A percentile compares a stretch with the other conserved stretches of the same genome.
phyloP scores from a whole-genome alignment of 129 eudicot genomes.

The Oenanthe sinensis region DNA sequence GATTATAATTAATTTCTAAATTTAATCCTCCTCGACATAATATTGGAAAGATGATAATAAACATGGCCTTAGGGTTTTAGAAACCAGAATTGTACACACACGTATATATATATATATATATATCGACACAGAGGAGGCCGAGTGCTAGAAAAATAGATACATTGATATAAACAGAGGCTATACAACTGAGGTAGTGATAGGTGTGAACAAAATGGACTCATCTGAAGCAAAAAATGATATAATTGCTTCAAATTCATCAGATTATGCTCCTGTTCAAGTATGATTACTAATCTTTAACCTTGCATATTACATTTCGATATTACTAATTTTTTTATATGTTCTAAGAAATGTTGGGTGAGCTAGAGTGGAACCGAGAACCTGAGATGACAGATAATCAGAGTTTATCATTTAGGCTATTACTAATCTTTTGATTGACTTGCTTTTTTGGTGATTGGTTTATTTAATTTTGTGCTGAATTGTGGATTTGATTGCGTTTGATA shows the following conservation, averaged over 20 bases:
- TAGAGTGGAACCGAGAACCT: too few species aligned
- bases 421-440: background rate
- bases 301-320: background rate
- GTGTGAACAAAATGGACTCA: constrained; percentile 26
- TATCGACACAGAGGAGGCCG: background rate
- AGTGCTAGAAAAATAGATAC: background rate
- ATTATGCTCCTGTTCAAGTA: constrained; percentile 22
- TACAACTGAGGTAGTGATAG: constrained; percentile 17
- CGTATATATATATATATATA: too few species aligned
- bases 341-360: too few species aligned
- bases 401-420: too few species aligned
- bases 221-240: constrained; percentile 9
- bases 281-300: background rate
- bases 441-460: background rate
- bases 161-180: constrained; percentile 5
- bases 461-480: background rate
- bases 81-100: too few species aligned
- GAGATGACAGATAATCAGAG: too few species aligned
- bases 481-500: background rate
- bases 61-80: background rate
- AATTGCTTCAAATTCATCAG: background rate
- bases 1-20: too few species aligned
- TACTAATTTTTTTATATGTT: too few species aligned
- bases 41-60: too few species aligned
- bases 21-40: too few species aligned